phyloP scores from a whole-genome alignment of 1,284 basidiomycete species.

The Dichomitus squalens region DNA sequence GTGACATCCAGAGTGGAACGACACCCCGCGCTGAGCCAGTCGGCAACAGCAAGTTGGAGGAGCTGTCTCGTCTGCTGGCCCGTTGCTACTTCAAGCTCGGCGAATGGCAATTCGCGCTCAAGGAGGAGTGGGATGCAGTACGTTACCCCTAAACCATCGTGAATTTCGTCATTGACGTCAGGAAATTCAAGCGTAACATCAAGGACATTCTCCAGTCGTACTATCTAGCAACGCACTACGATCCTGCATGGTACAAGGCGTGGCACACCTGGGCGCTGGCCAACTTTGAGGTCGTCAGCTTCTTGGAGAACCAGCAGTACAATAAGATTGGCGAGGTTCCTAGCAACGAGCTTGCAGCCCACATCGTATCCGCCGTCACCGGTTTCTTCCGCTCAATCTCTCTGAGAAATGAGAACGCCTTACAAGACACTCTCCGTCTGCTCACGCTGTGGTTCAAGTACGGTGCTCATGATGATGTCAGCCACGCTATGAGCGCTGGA shows the following conservation, averaged over 20 bases:
- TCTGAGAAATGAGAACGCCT: conserved; percentile 81
- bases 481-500: conserved; percentile 86
- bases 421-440: conserved; percentile 94
- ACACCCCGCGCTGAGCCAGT: conserved; percentile 50
- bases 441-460: conserved; percentile 99
- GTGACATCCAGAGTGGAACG: conserved; percentile 73
- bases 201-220: conserved; percentile 87
- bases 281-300: conserved; percentile 94
- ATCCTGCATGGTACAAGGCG: conserved; percentile 96
- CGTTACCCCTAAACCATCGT: conserved; percentile 31
- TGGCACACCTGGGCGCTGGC: conserved; percentile 99
- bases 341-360: conserved; percentile 73
- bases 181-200: conserved; percentile 62
- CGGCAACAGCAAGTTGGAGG: conserved; percentile 53
- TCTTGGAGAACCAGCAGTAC: conserved; percentile 72
- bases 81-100: conserved; percentile 97
- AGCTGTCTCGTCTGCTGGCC: conserved; percentile 88
- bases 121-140: conserved; percentile 80
- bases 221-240: conserved; percentile 88
- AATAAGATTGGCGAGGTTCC: conserved; percentile 68
- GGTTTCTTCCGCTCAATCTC: conserved; percentile 97
- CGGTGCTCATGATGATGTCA: conserved; percentile 90
- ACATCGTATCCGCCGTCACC: conserved; percentile 95
- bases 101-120: conserved; percentile 89
- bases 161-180: conserved; percentile 4